These are phyloP conservation scores for Peronosclerospora sorghi DNA, from an alignment of 352 stramenopile genomes.

Conservation along the genomic window DNA sequence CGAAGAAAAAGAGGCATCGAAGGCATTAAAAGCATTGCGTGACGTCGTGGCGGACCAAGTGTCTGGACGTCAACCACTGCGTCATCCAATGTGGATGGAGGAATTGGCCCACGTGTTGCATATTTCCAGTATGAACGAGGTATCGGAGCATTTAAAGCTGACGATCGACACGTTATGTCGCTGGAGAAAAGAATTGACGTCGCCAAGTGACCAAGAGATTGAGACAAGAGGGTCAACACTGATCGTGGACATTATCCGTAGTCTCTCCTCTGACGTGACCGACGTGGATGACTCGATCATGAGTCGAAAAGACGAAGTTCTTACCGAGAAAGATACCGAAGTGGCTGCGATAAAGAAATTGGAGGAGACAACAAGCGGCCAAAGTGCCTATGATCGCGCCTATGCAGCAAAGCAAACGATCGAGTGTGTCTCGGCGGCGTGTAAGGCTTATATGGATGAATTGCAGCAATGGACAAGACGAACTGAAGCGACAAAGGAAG, in stretches of 20 bases:
- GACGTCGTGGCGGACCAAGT: too few relatives aligned
- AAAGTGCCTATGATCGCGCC: constrained; percentile 22
- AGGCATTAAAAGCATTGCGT: too few relatives aligned
- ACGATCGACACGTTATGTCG: too few relatives aligned
- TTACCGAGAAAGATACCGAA: constrained; percentile 16
- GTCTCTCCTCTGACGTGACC: constrained; percentile 10
- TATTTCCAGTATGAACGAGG: too few relatives aligned
- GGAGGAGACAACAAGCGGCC: constrained; percentile 6
- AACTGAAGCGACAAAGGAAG: constrained; percentile 3
- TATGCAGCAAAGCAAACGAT: constrained; percentile 33
- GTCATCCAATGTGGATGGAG: too few relatives aligned
- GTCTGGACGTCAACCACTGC: too few relatives aligned
- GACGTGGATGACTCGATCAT: constrained; percentile 12
- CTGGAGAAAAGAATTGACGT: constrained; percentile 5
- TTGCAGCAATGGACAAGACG: constrained; percentile 24
- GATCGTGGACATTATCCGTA: constrained; percentile 13
- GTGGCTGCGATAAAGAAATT: constrained; percentile 11
- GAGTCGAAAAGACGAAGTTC: constrained; percentile 7
- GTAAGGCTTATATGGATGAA: constrained; percentile 25
- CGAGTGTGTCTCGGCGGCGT: constrained; percentile 26
- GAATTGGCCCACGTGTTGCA: too few relatives aligned
- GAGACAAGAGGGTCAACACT: constrained; percentile 8
- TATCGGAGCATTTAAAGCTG: too few relatives aligned
- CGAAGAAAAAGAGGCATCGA: constrained; percentile 4
- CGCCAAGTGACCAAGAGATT: constrained; percentile 3